Conservation (phyloP, 2,329 filamentous ascomycete species). For the Fusarium pseudoanthophilum region DNA sequence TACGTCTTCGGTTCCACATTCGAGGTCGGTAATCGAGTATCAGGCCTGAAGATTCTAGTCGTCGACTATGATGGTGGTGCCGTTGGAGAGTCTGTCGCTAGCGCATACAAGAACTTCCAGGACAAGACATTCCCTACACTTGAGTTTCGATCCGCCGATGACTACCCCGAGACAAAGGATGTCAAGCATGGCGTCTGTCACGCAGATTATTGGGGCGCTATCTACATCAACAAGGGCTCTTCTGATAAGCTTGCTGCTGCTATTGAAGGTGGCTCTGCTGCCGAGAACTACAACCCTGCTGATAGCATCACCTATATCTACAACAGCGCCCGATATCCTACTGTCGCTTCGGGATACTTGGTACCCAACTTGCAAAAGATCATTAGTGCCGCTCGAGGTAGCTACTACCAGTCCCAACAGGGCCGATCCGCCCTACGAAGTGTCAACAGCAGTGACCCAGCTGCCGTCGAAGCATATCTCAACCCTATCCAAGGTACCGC, state of each 20-base stretch:
- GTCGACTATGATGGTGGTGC: conserved; percentile 49
- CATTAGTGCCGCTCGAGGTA: conserved; percentile 38
- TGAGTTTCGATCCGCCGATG: conserved; percentile 36
- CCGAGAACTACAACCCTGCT: conserved; percentile 46
- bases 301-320: conserved; percentile 50
- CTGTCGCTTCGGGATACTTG: conserved; percentile 45
- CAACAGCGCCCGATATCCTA: conserved; percentile 51
- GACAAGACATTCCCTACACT: conserved; percentile 49
- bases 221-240: conserved; percentile 48
- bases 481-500: conserved; percentile 47
- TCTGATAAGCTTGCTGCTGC: conserved; percentile 47
- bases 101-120: conserved; percentile 48
- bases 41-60: conserved; percentile 44
- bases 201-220: conserved; percentile 51
- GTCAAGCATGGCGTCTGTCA: conserved; percentile 51
- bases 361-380: conserved; percentile 45
- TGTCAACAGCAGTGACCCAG: conserved; percentile 38
- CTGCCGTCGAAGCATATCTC: conserved; percentile 47
- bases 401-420: conserved; percentile 42
- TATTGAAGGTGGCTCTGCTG: conserved; percentile 38
- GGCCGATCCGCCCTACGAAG: conserved; percentile 32
- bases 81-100: conserved; percentile 48
- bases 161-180: conserved; percentile 44
- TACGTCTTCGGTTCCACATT: conserved; percentile 51
- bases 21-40: conserved; percentile 34